A percentile compares a stretch with the other conserved stretches of the same genome.
phyloP scores from a whole-genome alignment of 331 rosid genomes.

The Malus hybrid region DNA sequence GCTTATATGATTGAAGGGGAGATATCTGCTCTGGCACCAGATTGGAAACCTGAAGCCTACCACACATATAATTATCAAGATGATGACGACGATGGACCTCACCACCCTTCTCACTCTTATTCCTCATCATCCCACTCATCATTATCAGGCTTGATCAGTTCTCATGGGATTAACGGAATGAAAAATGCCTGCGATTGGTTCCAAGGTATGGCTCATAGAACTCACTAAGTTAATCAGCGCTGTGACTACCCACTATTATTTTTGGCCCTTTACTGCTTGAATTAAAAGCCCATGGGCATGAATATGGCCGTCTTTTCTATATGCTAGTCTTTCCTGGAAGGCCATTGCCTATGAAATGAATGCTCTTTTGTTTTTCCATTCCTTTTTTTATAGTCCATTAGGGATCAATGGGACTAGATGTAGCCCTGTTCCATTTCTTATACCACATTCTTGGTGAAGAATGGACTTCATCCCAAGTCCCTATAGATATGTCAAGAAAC shows the following conservation, averaged over 20 bases:
- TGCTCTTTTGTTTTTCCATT: not conserved
- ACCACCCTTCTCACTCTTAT: constrained; percentile 27
- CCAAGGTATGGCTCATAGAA: constrained; percentile 39
- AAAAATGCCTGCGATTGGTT: constrained; percentile 36
- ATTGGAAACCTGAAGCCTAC: constrained; percentile 33
- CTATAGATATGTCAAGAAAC: not conserved
- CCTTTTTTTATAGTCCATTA: not conserved
- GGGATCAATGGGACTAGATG: not conserved
- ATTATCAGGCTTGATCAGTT: constrained; percentile 22
- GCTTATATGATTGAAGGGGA: constrained; percentile 78
- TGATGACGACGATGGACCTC: constrained; percentile 30
- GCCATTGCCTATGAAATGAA: not conserved
- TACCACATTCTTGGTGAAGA: not conserved
- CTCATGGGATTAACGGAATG: constrained; percentile 28
- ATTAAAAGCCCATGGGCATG: too few species aligned
- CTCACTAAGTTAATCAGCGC: not conserved
- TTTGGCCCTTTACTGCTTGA: too few species aligned
- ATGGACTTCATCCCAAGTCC: not conserved
- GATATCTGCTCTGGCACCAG: constrained; percentile 52
- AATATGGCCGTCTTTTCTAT: not conserved
- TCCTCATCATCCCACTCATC: constrained; percentile 53
- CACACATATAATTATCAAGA: constrained; percentile 44
- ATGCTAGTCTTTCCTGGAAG: not conserved
- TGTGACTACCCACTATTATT: not conserved
- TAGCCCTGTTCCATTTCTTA: not conserved